phyloP scores from a whole-genome alignment of 2,329 filamentous ascomycete genomes.

The Trichoderma sp. region DNA sequence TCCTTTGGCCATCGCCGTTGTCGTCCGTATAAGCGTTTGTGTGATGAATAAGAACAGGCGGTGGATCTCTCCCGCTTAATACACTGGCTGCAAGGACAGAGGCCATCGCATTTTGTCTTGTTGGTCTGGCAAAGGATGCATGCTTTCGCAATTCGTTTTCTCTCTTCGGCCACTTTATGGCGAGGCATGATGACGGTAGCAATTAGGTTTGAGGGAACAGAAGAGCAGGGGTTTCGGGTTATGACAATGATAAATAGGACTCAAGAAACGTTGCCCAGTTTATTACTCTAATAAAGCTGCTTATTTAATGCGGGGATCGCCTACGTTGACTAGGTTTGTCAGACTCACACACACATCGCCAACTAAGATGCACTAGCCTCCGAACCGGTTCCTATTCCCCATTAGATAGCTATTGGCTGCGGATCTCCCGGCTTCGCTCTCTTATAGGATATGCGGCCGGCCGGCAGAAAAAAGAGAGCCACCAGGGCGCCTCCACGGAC shows the following conservation, averaged over 20 bases:
- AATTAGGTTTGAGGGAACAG: background rate
- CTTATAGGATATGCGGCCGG: slow-evolving; percentile 51
- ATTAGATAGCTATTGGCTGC: slow-evolving; percentile 33
- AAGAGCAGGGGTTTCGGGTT: background rate
- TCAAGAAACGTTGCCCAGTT: background rate
- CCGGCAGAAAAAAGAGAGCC: slow-evolving; percentile 54
- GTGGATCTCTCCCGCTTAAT: background rate
- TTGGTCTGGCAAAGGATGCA: background rate
- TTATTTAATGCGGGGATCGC: background rate
- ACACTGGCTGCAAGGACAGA: background rate
- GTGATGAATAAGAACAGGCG: background rate
- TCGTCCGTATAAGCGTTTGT: slow-evolving; percentile 3
- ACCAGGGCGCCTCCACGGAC: slow-evolving; percentile 49
- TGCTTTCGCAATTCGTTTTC: background rate
- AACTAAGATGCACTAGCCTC: background rate
- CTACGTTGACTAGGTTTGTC: background rate
- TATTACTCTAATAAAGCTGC: background rate
- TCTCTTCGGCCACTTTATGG: background rate
- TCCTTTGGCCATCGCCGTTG: slow-evolving; percentile 1
- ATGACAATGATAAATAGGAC: background rate
- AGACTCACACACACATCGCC: background rate
- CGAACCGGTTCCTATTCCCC: background rate
- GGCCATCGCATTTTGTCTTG: slow-evolving; percentile 3
- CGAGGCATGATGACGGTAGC: background rate
- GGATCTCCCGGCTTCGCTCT: slow-evolving; percentile 40